Evolutionary conservation across 257 asterid species (phyloP), one percentile per base, ranked within the genome.

Genomic region (Petunia secreta): DNA sequence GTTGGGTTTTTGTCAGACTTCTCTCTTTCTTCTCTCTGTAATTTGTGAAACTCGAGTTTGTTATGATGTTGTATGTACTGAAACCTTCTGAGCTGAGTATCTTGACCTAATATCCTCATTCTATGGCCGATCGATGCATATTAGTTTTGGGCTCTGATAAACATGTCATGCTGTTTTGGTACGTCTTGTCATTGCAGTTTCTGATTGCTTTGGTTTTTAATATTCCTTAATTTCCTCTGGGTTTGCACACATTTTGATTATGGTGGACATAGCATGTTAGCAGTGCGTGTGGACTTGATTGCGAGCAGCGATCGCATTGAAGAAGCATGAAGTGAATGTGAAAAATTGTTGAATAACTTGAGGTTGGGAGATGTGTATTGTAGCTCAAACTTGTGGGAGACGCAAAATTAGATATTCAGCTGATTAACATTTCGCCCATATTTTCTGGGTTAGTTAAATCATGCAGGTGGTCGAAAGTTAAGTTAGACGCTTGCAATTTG

Each of bases 1-100:
- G 52, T 36, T 60, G 50, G 75, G 36, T 78, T 39, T 62, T 63
- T 44, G 69, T 78, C 62, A 40, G 77, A 73, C 16, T 39, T 63
- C 36, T 34, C 46, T n/a, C 5, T 4, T 78, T 50, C 50, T 36
- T 15, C n/a, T 36, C 38, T 48, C n/a, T 46, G 58, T 78, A 60
- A 40, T 14, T 39, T 39, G 54, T 41, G 43, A 50, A 67, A 36
- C 4, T 46, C 8, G 62, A 43, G 62, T 58, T 58, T 39, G 80
- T 43, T 62, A 9, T 43, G 8, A 5, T 15, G 14, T 36, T 34
- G 10, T 37, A 37, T 62, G 79, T 55, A 55, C 36, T 15, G 36
- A 34, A 48, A 71, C 77, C 44, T 77, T 46, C 36, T 40, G 63
- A 78, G 52, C 63, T 25, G 25, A 48, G 55, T 77, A 16, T 2